Conservation (phyloP, 179 eudicot genomes). For the Camellia oleifera region DNA sequence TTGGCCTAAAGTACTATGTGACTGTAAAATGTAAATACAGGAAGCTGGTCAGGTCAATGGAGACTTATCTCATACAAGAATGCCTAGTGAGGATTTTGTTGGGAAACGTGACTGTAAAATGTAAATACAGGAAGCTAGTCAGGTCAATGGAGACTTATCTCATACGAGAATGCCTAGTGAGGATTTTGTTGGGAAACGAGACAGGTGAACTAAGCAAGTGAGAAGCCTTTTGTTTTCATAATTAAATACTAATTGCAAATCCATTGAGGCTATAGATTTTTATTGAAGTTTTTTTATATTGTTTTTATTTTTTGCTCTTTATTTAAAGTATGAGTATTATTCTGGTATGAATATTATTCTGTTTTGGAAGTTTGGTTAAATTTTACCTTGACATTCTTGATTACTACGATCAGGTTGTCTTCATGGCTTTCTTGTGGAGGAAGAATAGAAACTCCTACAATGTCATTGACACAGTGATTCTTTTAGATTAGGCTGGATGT, state of each 20-base stretch:
- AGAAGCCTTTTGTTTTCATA: slow-evolving; percentile 28
- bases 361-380: neutral
- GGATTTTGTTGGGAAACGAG: slow-evolving; percentile 10
- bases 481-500: neutral
- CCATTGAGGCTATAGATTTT: neutral
- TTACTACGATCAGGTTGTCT: neutral
- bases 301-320: neutral
- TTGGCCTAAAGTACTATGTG: slow-evolving; percentile 9
- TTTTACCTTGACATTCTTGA: neutral
- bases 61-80: slow-evolving; percentile 21
- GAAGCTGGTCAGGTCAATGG: slow-evolving; percentile 30
- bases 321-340: neutral
- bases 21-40: slow-evolving; percentile 31
- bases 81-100: slow-evolving; percentile 15
- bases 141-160: too few relatives aligned
- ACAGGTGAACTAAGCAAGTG: slow-evolving; percentile 68
- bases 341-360: neutral
- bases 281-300: neutral
- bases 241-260: neutral
- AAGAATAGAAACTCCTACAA: neutral
- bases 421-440: neutral
- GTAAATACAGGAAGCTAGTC: too few relatives aligned
- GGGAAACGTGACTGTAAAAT: slow-evolving; percentile 14
- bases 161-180: too few relatives aligned
- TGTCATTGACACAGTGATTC: neutral